Evolutionary conservation across 2,329 filamentous ascomycete species (phyloP), one percentile per base, ranked within the genome.

Genomic region (Venturia oleaginea): DNA sequence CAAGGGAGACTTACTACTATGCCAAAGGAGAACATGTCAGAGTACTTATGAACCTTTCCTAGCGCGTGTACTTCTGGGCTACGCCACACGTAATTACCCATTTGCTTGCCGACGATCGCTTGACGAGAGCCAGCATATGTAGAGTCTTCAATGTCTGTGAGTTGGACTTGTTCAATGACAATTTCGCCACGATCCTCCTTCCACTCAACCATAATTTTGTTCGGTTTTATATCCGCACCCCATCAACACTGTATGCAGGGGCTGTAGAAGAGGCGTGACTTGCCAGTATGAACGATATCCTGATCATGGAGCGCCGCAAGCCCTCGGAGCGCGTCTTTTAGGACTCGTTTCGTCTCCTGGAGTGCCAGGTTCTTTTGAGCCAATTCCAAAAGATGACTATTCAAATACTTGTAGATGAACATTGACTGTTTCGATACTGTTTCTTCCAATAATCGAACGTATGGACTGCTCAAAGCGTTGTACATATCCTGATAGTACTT

Each of bases 101-200:
- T 55, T 19, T 71, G 67, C 68, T 70, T 72, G 17, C 71, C 70
- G 64, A 70, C 71, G 46, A 75, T 70, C 59, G 66, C 71, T 61
- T 69, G 70, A 6, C 68, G 68, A 65, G 71, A 69, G 1, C 73
- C 73, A 24, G 76, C 68, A 67, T 76, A 70, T 11, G 74, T 74
- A 13, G 74, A 72, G 66, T 73, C 73, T 60, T 74, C 71, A 30
- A 74, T 64, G 64, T 73, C 72, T 24, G 64, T 67, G 30, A 74
- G 51, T 42, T 71, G 69, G 1, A 71, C 71, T 55, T 67, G 40
- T 43, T 71, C 66, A 22, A 72, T 51, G 34, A 63, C 59, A 1
- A 68, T 54, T 1, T 68, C 64, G 62, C 68, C 6, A 10, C 61
- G 64, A 19, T 57, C 65, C 6, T 68, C 11, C 27, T 59, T 66